Base-by-base conservation (phyloP, 768 basidiomycete species). In the Gloeopeniophorella convolvens region DNA sequence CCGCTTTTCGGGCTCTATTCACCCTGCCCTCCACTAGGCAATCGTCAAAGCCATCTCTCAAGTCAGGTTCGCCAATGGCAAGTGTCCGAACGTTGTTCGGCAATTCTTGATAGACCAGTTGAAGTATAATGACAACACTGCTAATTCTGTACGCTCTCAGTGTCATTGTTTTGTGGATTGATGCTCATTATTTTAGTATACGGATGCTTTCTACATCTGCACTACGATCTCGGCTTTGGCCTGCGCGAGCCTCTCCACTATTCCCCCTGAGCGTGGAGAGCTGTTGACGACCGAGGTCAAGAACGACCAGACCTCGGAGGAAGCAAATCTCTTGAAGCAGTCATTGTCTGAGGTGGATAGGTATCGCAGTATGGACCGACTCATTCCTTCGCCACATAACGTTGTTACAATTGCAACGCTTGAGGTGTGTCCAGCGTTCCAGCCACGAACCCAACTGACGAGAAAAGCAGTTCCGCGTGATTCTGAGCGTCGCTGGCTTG, bases 371-470 rank as follows among this genome's bases (percentile, higher is more conserved):
- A 91, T 96, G 83, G 96, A 99, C 66, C 77, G 93, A 47, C 73
- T 98, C 13, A 93, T 97, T 49, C 92, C 96, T 8, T 95, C 94
- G 1, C 82, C 83, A 41, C 92, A 95, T 59, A 99, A 99, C 62
- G 81, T 90, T 28, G 86, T 98, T 23, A 94, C 96, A 0, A 77
- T 88, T 42, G 90, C 96, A 21, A 85, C 83, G 7, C 71, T 99
- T 47, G 90, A 97, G 78, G 92, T 95, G 54, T 33, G 31, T 21
- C 20, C 15, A 28, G 30, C 42, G 18, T 24, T 7, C 37, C 7
- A 37, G 1, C 21, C 12, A 9, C 32, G 11, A 13, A 5, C 21
- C 6, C 4, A n/a, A 3, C 37, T 52, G 20, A 45, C 36, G 6
- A 8, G 15, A n/a, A 13, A 20, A 16, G 18, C 56, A 93, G 91